phyloP scores from a whole-genome alignment of 1,284 basidiomycete species.

The Gomphus bonarii region DNA sequence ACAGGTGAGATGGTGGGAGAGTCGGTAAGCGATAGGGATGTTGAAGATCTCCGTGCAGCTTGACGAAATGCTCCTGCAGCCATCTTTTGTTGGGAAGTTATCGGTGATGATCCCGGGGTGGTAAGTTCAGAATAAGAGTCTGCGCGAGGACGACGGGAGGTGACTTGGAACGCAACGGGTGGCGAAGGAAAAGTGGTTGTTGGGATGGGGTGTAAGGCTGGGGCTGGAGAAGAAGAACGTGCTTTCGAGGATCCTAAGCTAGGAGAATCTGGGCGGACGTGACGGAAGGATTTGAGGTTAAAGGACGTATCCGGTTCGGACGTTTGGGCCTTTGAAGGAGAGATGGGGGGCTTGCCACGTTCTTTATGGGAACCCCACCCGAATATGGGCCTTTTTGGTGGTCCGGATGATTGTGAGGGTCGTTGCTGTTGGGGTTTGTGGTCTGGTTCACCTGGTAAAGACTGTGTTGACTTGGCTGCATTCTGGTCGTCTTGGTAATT shows the following conservation, averaged over 20 bases:
- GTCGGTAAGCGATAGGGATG: constrained; percentile 3
- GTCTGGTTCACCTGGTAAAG: background rate
- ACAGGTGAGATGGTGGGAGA: background rate
- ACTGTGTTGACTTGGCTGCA: background rate
- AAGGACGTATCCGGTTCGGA: constrained; percentile 21
- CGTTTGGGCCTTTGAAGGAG: constrained; percentile 8
- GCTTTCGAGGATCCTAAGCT: constrained; percentile 13
- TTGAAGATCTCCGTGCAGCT: constrained; percentile 9
- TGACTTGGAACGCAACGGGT: constrained; percentile 9
- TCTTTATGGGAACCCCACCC: constrained; percentile 10
- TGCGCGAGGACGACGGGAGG: constrained; percentile 2
- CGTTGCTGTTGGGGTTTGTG: background rate
- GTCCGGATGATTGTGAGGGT: background rate
- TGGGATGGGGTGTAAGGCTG: constrained; percentile 16
- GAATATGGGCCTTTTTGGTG: constrained; percentile 14
- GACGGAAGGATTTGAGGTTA: constrained; percentile 62
- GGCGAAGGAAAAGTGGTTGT: constrained; percentile 1
- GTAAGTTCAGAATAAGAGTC: background rate
- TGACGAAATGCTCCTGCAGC: constrained; percentile 10
- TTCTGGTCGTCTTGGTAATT: background rate
- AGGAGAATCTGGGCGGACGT: constrained; percentile 35
- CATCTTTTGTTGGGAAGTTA: background rate
- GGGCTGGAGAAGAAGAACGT: constrained; percentile 14
- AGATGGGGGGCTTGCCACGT: constrained; percentile 13
- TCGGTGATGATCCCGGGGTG: background rate